phyloP scores from a whole-genome alignment of 805 yeast genomes.

The Saturnispora mendoncae region DNA sequence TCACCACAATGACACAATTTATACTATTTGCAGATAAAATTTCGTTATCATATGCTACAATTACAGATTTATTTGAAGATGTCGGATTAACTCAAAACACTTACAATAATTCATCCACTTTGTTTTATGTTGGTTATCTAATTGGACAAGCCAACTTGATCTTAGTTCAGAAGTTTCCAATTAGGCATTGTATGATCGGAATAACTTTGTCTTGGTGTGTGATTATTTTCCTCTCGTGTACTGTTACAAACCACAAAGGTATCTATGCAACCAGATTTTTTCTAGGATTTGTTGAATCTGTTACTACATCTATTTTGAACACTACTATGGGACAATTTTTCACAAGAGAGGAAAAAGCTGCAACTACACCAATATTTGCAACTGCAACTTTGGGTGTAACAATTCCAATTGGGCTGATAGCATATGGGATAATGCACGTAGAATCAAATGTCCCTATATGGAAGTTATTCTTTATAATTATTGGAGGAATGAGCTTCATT shows the following conservation, averaged over 20 bases:
- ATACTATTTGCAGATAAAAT: slow-evolving; percentile 35
- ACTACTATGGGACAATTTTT: slow-evolving; percentile 43
- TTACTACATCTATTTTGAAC: slow-evolving; percentile 37
- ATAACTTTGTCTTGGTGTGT: slow-evolving; percentile 38
- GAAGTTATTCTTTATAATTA: slow-evolving; percentile 47
- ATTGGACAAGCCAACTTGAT: slow-evolving; percentile 38
- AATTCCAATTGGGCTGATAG: slow-evolving; percentile 32
- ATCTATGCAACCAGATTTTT: slow-evolving; percentile 40
- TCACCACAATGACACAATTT: slow-evolving; percentile 20
- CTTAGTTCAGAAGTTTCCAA: slow-evolving; percentile 36
- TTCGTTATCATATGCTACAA: slow-evolving; percentile 33
- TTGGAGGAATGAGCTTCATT: slow-evolving; percentile 46
- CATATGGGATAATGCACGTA: slow-evolving; percentile 31
- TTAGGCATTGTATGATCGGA: slow-evolving; percentile 31
- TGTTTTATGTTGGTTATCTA: slow-evolving; percentile 45
- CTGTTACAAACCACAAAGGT: slow-evolving; percentile 38
- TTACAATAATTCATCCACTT: slow-evolving; percentile 41
- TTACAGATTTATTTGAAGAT: slow-evolving; percentile 38
- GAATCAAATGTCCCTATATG: slow-evolving; percentile 29
- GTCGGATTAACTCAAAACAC: slow-evolving; percentile 35
- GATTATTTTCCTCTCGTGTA: slow-evolving; percentile 37
- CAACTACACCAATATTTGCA: slow-evolving; percentile 46
- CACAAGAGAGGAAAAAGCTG: slow-evolving; percentile 36
- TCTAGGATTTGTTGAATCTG: slow-evolving; percentile 42
- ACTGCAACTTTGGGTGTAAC: slow-evolving; percentile 38